Percentiles rank a stretch among this genome's conserved stretches.
These are phyloP conservation scores for Chimonanthus salicifolius DNA, from an alignment of 164 flowering plant genomes.

Conservation along the genomic window DNA sequence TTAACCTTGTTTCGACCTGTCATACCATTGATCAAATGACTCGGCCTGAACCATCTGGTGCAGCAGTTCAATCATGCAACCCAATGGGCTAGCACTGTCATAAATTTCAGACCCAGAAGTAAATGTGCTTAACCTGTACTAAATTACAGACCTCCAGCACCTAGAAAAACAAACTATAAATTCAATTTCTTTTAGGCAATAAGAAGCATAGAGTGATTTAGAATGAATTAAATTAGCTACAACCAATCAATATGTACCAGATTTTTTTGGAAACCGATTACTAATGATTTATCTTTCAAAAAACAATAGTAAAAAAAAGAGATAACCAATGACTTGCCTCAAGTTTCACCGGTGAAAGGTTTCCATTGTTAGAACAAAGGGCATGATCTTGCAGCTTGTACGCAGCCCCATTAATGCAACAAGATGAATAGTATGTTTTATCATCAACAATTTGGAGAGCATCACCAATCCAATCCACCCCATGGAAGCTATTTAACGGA, in stretches of 20 bases:
- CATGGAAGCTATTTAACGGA: slow-evolving; percentile 26
- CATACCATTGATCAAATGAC: neutral
- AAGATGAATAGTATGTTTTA: slow-evolving; percentile 53
- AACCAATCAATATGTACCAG: no score
- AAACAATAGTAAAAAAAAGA: neutral
- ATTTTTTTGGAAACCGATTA: neutral
- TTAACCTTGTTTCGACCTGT: neutral
- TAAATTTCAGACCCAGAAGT: neutral
- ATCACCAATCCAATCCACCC: slow-evolving; percentile 69
- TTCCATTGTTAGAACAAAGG: slow-evolving; percentile 40
- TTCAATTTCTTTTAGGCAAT: neutral
- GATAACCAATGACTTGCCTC: slow-evolving; percentile 40
- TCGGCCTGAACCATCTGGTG: neutral
- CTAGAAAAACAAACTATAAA: neutral
- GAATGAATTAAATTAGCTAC: neutral
- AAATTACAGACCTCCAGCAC: neutral
- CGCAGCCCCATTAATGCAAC: slow-evolving; percentile 49
- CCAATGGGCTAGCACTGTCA: neutral
- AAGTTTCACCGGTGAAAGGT: slow-evolving; percentile 55
- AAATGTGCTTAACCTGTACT: neutral
- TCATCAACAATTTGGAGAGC: slow-evolving; percentile 40
- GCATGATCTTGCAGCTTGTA: slow-evolving; percentile 70
- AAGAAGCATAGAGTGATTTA: neutral
- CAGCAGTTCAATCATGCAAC: neutral
- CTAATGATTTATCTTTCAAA: no score